Evolutionary conservation across 2,329 filamentous ascomycete species (phyloP).

Genomic region (Phyllosticta paracitricarpa): DNA sequence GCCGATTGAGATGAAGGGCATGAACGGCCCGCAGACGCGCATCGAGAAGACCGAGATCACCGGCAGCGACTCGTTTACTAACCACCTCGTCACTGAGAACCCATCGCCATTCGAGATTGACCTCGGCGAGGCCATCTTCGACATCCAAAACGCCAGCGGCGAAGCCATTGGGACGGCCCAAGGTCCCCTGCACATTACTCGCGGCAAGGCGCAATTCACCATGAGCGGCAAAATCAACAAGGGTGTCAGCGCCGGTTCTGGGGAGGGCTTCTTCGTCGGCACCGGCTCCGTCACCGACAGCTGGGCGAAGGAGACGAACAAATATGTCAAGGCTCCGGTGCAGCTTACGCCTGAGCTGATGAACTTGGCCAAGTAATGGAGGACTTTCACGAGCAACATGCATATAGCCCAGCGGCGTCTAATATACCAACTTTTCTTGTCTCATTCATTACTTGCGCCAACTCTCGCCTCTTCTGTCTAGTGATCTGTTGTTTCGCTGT

Average conservation of each 20-base stretch:
- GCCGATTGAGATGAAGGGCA: conserved; percentile 8
- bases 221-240: neutral
- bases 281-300: neutral
- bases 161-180: conserved; percentile 1
- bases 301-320: conserved; percentile 9
- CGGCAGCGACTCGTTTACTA: conserved; percentile 2
- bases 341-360: conserved; percentile 6
- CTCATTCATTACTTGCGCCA: neutral
- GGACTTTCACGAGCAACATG: neutral
- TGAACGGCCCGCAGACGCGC: conserved; percentile 11
- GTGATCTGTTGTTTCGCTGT: neutral
- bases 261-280: neutral
- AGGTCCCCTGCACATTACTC: conserved; percentile 2
- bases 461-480: neutral
- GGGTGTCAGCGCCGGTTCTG: neutral
- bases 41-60: conserved; percentile 5
- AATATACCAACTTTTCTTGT: neutral
- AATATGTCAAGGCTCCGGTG: conserved; percentile 5
- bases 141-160: conserved; percentile 3
- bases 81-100: conserved; percentile 7
- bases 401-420: neutral
- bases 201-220: conserved; percentile 5
- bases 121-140: conserved; percentile 5
- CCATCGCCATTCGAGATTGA: conserved; percentile 11
- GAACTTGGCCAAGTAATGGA: neutral